phyloP scores from a whole-genome alignment of 2,329 filamentous ascomycete species.

The Verticillium nubilum region DNA sequence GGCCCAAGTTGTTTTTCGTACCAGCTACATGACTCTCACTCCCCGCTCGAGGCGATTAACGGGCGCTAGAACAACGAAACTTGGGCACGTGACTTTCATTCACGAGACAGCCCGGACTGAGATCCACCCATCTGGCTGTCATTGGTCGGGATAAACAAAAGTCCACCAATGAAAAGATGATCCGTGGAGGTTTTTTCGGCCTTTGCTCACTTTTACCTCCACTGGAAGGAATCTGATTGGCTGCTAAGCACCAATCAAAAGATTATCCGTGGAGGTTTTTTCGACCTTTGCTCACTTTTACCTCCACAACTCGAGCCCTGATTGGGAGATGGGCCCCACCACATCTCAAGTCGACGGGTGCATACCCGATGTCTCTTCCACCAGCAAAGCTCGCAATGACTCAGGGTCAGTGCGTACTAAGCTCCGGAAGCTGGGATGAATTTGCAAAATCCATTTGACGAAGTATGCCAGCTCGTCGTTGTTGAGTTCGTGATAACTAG shows the following conservation, averaged over 20 bases:
- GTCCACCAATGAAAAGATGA: no score
- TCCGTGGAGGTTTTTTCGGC: background rate
- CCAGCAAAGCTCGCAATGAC: background rate
- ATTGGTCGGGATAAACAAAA: no score
- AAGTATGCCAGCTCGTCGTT: background rate
- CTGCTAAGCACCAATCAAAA: background rate
- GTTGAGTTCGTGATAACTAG: background rate
- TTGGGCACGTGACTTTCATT: no score
- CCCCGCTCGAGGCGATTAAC: no score
- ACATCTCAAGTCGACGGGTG: no score
- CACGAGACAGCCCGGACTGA: no score
- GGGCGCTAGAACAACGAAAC: no score
- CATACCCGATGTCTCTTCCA: no score
- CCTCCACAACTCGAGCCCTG: background rate
- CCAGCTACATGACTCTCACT: no score
- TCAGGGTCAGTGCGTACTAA: background rate
- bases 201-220: background rate
- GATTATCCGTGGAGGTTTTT: background rate
- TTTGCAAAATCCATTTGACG: background rate
- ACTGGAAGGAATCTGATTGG: background rate
- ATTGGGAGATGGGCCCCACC: background rate
- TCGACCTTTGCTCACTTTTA: no score
- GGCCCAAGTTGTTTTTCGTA: no score
- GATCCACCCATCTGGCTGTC: no score
- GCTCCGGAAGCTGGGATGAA: background rate